A percentile compares a stretch with the other conserved stretches of the same genome.
These are phyloP conservation scores for Jaenimonas drosophilae DNA, from an alignment of 208 protist genomes.

Conservation along the genomic window DNA sequence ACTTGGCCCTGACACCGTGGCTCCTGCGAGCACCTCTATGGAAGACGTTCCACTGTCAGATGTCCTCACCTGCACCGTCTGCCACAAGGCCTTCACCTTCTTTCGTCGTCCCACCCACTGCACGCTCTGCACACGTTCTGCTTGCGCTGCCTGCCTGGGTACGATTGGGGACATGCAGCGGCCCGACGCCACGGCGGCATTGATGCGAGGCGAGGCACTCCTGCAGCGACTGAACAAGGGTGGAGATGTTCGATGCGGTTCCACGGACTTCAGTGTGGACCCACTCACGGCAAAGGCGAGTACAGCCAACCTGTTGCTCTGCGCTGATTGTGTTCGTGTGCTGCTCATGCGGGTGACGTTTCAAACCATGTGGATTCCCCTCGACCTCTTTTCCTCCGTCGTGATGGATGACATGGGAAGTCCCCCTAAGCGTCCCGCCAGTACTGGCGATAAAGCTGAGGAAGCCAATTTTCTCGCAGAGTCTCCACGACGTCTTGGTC, in stretches of 20 bases:
- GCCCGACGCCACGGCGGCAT: conserved; percentile 22
- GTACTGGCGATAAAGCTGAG: too few species aligned
- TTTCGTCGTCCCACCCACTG: conserved; percentile 56
- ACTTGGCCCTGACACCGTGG: too few species aligned
- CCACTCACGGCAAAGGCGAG: background rate
- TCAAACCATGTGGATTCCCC: conserved; percentile 62
- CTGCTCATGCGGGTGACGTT: conserved; percentile 32
- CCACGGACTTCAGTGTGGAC: background rate
- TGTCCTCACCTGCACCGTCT: conserved; percentile 29
- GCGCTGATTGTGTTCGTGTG: conserved; percentile 49
- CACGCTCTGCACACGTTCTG: conserved; percentile 44
- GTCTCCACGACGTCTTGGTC: too few species aligned
- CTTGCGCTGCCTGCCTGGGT: conserved; percentile 51
- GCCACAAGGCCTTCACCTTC: conserved; percentile 57
- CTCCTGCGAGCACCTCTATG: too few species aligned
- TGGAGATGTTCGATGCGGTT: background rate
- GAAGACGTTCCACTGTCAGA: too few species aligned
- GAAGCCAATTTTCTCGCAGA: too few species aligned
- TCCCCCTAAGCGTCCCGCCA: too few species aligned
- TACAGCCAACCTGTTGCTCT: conserved; percentile 20
- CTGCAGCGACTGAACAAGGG: conserved; percentile 2
- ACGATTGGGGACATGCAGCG: conserved; percentile 26
- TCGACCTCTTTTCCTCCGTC: conserved; percentile 32
- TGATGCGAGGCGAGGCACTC: conserved; percentile 11
- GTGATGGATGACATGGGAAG: conserved; percentile 3